Evolutionary conservation across 2,329 filamentous ascomycete species (phyloP), one percentile per base, ranked within the genome.

Genomic region (Cytospora piceae): DNA sequence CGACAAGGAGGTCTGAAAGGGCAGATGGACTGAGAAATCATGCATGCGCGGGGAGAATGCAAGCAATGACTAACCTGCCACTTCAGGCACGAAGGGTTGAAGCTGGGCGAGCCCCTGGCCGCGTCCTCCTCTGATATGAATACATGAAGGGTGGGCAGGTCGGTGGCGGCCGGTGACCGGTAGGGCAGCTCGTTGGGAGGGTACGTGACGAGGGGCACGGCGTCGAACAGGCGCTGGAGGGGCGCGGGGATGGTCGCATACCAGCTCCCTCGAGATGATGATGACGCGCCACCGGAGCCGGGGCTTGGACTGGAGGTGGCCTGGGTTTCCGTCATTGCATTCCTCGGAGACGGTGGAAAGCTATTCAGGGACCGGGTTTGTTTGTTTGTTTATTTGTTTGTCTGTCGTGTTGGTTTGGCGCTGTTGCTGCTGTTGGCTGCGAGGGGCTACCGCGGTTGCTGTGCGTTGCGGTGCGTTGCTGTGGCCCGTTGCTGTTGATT

Each of bases 31-130:
- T 17, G 2, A 22, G 17, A 9, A 4, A 14, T 12, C 14, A 53
- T n/a, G 34, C 49, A 20, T 17, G 37, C 11, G 11, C 39, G 12
- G 17, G 2, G 34, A 37, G 12, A 15, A 24, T 9, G 4, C 9
- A 52, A 29, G 37, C 42, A 24, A n/a, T 32, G 39, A 76, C 87
- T 71, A 72, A 94, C 93, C 91, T 98, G 95, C 93, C 93, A 98
- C 81, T 94, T 97, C 73, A 98, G 82, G 81, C 95, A 99, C 66
- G 89, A 87, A 14, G 95, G 95, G 75, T 98, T 98, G 79, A 90
- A 96, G 70, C 92, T 96, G 31, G 93, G 91, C 34, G 81, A 79
- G 5, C 87, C 88, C 49, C 74, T 74, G 64, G 77, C 76, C 39
- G 88, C 90, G 72, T 87, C 90, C n/a, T 83, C 79, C 1, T 86